phyloP scores from a whole-genome alignment of 345 rosid species.

The Nephelium lappaceum region DNA sequence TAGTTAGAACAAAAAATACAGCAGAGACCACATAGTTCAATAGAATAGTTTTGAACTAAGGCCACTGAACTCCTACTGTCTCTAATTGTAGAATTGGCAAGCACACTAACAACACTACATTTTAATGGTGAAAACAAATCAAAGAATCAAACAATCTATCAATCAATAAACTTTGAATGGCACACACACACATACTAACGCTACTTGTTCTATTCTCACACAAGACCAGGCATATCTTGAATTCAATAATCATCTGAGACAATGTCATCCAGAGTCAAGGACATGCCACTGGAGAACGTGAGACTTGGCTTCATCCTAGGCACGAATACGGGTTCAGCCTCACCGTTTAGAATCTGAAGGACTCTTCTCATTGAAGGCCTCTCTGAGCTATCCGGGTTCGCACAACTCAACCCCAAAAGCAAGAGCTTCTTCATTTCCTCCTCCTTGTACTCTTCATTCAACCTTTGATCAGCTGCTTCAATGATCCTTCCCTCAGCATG shows the following conservation, averaged over 20 bases:
- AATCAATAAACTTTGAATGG: constrained; percentile 22
- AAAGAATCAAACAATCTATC: constrained; percentile 39
- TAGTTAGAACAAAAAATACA: not conserved
- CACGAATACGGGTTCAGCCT: constrained; percentile 52
- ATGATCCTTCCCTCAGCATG: constrained; percentile 67
- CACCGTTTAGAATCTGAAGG: constrained; percentile 77
- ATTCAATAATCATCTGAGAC: constrained; percentile 67
- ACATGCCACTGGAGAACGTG: constrained; percentile 62
- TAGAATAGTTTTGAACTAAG: constrained; percentile 58
- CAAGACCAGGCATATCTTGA: not conserved
- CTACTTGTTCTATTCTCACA: constrained; percentile 4
- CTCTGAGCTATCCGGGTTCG: constrained; percentile 72
- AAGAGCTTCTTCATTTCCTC: constrained; percentile 85
- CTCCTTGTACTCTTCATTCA: constrained; percentile 61
- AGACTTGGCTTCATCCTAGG: constrained; percentile 81
- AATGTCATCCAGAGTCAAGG: constrained; percentile 71
- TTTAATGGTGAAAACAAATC: not conserved
- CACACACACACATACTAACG: constrained; percentile 2
- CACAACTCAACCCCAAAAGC: constrained; percentile 81
- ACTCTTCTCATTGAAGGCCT: constrained; percentile 89
- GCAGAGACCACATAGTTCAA: constrained; percentile 55
- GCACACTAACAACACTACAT: constrained; percentile 12
- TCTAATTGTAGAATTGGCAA: constrained; percentile 18
- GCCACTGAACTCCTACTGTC: constrained; percentile 29
- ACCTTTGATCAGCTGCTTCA: constrained; percentile 74